Base-by-base conservation (phyloP, 2,329 filamentous ascomycete species). In the Emergomyces orientalis region DNA sequence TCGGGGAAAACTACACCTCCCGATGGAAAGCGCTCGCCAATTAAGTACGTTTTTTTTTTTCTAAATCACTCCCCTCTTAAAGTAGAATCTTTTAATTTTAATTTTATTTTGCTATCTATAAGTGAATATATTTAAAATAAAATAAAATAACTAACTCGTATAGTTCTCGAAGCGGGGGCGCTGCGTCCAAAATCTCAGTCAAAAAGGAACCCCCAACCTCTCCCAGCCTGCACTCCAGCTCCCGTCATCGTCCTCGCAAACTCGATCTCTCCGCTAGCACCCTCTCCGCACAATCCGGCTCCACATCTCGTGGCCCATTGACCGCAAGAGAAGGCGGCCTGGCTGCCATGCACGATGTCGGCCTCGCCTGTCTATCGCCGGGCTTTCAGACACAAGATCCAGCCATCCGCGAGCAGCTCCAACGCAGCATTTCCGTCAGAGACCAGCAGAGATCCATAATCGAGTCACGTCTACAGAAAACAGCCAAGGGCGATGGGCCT, bases 301-400 rank as follows among this genome's bases (percentile, higher is more conserved):
- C 91, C 47, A 88, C 91, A 34, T 84, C 88, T 1, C 84, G 81
- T 25, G 79, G 79, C 39, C 84, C 84, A 45, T 80, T 95, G 76
- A 94, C 90, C 9, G 88, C 87, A 30, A 85, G 90, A 68, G 90
- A 95, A 65, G 82, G 82, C 55, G 85, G 87, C 27, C 79, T 94
- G 45, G 19, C 56, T 59, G 89, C 84, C 51, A 93, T 97, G 72
- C 91, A 96, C 70, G 91, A 97, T 76, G 89, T 97, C 32, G 94
- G 94, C 63, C 82, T 97, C 63, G 93, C 93, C 51, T 99, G 94
- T 71, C 81, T 99, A 62, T 97, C 94, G 1, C 94, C 94, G 0
- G 94, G 94, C 61, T 97, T 99, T 71, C 87, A 95, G 68, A 97
- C 94, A 19, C 90, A 97, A 70, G 91, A 99, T 75, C 93, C 94